Base-by-base conservation (phyloP, 2,329 filamentous ascomycete species). In the Sporothrix brunneoviolacea region DNA sequence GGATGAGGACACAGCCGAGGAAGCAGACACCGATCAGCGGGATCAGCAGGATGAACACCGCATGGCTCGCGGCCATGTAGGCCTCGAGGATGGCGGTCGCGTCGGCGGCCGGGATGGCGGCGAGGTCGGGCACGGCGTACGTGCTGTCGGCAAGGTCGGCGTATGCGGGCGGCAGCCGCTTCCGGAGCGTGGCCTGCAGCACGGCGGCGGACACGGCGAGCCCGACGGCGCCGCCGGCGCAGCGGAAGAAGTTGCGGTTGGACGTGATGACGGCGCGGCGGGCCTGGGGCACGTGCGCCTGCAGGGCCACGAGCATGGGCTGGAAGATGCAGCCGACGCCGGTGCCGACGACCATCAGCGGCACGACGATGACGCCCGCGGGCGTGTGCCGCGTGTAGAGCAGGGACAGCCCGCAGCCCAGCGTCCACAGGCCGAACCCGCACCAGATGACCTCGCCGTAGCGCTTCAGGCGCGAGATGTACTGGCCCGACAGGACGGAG, bases 41-140 rank as follows among this genome's bases (percentile, higher is more conserved):
- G 0, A 76, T 69, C 59, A 77, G 77, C 35, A 80, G 61, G 24
- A 76, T 73, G 54, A 82, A 83, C 0, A 83, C 77, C 0, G 71
- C 69, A 30, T 70, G 67, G 16, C 73, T 79, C 0, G 75, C 79
- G 10, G 64, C 64, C 58, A 46, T 46, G 22, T 38, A 37, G 18
- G 43, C 43, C 30, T 46, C 43, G 8, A 46, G 32, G 8, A 63
- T 50, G 39, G 55, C 30, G 55, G 58, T 10, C 6, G 13, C 27
- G 10, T 28, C 40, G 6, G 24, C 8, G 15, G 22, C 40, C 15
- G 40, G 24, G 15, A 42, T n/a, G 8, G 10, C 4, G 27, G 24
- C 7, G 12, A 28, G 24, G 24, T 28, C 24, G 24, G 32, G 40
- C 8, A 24, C 15, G 9, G 40, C 24, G 43, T 46, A 46, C 5